phyloP scores from a whole-genome alignment of 1,284 basidiomycete species.

The Cutaneotrichosporon arboriforme region DNA sequence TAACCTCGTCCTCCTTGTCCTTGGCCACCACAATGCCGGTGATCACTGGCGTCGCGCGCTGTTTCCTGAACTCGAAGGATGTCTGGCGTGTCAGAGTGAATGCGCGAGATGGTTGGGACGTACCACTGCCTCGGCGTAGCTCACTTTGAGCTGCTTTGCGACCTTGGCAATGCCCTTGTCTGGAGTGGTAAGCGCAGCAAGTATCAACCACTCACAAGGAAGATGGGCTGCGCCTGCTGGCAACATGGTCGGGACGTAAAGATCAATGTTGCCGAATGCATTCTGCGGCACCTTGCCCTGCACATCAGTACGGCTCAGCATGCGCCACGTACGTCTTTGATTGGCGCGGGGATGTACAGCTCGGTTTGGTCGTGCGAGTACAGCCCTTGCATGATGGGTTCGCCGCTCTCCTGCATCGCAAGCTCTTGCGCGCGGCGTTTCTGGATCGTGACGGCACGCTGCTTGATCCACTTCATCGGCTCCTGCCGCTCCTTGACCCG shows the following conservation, averaged over 20 bases:
- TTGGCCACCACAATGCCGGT: conserved; percentile 80
- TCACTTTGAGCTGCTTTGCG: conserved; percentile 71
- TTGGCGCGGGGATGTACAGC: conserved; percentile 68
- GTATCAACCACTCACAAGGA: conserved; percentile 60
- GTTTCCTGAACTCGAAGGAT: conserved; percentile 88
- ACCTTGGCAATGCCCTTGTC: conserved; percentile 85
- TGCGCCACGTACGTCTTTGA: conserved; percentile 64
- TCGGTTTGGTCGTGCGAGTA: conserved; percentile 86
- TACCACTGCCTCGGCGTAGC: conserved; percentile 83
- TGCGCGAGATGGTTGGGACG: conserved; percentile 10
- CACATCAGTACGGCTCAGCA: neutral
- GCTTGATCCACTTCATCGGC: conserved; percentile 85
- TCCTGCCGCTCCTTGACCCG: conserved; percentile 67
- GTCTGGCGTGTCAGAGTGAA: conserved; percentile 21
- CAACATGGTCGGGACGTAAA: conserved; percentile 93
- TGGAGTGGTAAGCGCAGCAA: conserved; percentile 37
- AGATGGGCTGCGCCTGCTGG: conserved; percentile 81
- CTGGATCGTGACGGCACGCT: conserved; percentile 75
- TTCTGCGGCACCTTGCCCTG: conserved; percentile 92
- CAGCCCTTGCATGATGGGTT: conserved; percentile 74
- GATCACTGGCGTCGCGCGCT: conserved; percentile 78
- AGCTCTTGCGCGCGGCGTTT: conserved; percentile 79
- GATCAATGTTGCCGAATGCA: conserved; percentile 92
- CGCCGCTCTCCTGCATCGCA: conserved; percentile 53
- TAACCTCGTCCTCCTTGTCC: conserved; percentile 68